These are phyloP conservation scores for Persicaria tinctoria DNA, from an alignment of 148 eudicot genomes.

Conservation along the genomic window DNA sequence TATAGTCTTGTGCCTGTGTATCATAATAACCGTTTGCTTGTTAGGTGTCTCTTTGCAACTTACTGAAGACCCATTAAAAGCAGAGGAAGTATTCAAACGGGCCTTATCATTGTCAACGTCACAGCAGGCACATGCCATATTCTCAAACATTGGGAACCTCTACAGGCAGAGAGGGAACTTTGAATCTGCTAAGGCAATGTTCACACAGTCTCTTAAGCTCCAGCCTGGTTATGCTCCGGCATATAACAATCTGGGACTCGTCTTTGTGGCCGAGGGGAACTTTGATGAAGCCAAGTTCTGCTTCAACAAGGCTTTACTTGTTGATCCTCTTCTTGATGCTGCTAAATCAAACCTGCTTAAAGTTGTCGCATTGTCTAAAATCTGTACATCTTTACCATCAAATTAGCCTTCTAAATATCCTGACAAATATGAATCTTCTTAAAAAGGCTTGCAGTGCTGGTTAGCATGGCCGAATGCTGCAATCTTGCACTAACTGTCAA, in stretches of 20 bases:
- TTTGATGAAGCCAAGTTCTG: constrained; percentile 89
- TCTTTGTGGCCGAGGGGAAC: constrained; percentile 77
- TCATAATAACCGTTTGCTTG: neutral
- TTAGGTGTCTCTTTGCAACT: constrained; percentile 83
- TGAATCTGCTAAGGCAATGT: constrained; percentile 86
- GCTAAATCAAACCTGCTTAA: constrained; percentile 88
- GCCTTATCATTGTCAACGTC: constrained; percentile 60
- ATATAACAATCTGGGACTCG: constrained; percentile 93
- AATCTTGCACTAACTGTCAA: neutral
- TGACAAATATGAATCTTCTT: neutral
- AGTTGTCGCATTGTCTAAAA: constrained; percentile 51
- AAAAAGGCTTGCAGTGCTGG: neutral
- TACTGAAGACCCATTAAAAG: constrained; percentile 54
- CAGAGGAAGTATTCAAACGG: constrained; percentile 76
- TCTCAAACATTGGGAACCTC: constrained; percentile 81
- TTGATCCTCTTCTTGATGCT: constrained; percentile 87
- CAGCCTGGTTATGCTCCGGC: constrained; percentile 96
- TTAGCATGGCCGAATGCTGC: neutral
- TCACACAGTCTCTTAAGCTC: constrained; percentile 70
- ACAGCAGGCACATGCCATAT: constrained; percentile 68
- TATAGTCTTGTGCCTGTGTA: neutral
- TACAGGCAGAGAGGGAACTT: constrained; percentile 65
- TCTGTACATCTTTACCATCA: constrained; percentile 31
- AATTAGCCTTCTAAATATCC: neutral
- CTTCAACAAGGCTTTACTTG: constrained; percentile 74